Base-by-base conservation (phyloP, 1,284 basidiomycete genomes). In the Austroboletus olivaceoglutinosus region DNA sequence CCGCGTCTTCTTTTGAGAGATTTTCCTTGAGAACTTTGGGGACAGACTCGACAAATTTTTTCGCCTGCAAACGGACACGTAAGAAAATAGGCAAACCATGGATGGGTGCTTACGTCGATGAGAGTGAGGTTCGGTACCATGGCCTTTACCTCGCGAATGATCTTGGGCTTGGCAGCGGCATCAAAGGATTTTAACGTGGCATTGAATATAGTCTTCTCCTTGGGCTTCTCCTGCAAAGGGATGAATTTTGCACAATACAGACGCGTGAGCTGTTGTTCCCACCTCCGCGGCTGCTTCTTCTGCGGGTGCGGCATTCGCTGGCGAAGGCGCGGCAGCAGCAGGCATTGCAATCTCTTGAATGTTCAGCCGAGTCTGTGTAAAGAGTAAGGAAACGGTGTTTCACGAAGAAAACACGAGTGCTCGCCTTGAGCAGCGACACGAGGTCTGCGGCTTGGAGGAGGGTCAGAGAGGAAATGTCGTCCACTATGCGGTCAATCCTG, bases 281-380 rank as follows among this genome's bases (percentile, higher is more conserved):
- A 89, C 89, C 70, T 83, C 81, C 41, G 66, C 84, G 22, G 83
- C 75, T 56, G 85, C 84, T 41, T 88, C 89, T 22, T 81, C 78
- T 22, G 73, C 76, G 9, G 63, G 56, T 12, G 50, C 50, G 5
- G 82, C 73, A 8, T 80, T 21, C 5, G 81, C 76, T 3, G 81
- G 72, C 3, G 80, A 75, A 1, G 84, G 77, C 5, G 86, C 80
- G 9, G 88, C 75, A 2, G 91, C 85, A 36, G 89, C 75, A 34
- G 95, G 94, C 82, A 98, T 86, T 27, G 94, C 93, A 66, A 99
- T 92, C 75, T 99, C 97, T 71, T 95, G 92, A 60, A 99, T 99
- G 73, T 99, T 99, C 54, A 99, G 73, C 56, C 91, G 86, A 51
- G 91, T 82, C 94, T 97, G 45, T 25, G 10, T 30, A 41, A 38